Percentiles rank a stretch among this genome's conserved stretches.
Evolutionary conservation across 2,329 filamentous ascomycete species (phyloP).

Genomic region (Rhinocladiella mackenziei): DNA sequence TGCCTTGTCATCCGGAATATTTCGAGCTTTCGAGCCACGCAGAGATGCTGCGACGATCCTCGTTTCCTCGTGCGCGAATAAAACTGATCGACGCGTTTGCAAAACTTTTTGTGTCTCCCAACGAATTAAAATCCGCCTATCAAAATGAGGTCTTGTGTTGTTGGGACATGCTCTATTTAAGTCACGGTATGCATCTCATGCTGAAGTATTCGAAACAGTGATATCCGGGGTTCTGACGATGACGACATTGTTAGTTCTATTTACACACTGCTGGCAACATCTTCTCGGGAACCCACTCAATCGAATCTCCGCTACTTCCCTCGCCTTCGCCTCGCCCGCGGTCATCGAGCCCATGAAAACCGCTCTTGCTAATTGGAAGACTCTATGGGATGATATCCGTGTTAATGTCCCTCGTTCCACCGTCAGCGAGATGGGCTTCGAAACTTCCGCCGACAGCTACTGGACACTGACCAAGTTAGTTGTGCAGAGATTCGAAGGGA

Average conservation of each 20-base stretch:
- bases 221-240: not conserved
- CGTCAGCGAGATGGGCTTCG: slow-evolving; percentile 41
- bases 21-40: slow-evolving; percentile 34
- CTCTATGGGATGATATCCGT: slow-evolving; percentile 37
- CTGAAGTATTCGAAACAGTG: not conserved
- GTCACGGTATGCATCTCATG: slow-evolving; percentile 36
- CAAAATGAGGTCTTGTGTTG: slow-evolving; percentile 31
- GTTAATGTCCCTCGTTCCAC: slow-evolving; percentile 31
- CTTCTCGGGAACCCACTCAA: slow-evolving; percentile 36
- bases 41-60: slow-evolving; percentile 37
- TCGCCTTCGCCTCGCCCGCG: slow-evolving; percentile 6
- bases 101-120: slow-evolving; percentile 35
- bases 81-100: slow-evolving; percentile 40
- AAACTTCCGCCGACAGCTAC: slow-evolving; percentile 25
- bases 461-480: slow-evolving; percentile 24
- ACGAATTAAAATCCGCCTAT: slow-evolving; percentile 13
- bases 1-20: slow-evolving; percentile 42
- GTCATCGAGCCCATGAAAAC: slow-evolving; percentile 33
- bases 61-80: slow-evolving; percentile 32
- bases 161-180: slow-evolving; percentile 42
- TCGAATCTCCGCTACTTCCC: slow-evolving; percentile 18
- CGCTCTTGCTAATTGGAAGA: slow-evolving; percentile 39
- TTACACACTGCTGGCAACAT: slow-evolving; percentile 41
- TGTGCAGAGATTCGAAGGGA: slow-evolving; percentile 19
- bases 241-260: slow-evolving; percentile 34